phyloP scores from a whole-genome alignment of 2,329 filamentous ascomycete species.

The Fusarium sp. region DNA sequence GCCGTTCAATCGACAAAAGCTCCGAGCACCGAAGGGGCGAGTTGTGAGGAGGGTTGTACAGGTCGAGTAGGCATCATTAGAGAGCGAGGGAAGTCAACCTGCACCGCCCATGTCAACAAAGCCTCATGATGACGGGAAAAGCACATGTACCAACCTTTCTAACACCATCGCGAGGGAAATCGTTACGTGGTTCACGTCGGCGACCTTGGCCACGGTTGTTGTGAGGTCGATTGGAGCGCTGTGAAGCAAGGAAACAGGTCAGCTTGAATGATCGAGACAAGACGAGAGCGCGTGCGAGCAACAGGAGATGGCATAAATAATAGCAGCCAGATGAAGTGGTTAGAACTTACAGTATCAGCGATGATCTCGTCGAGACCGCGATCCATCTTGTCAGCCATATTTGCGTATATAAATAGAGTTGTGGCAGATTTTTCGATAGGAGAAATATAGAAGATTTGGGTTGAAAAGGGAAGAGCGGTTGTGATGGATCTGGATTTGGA shows the following conservation, averaged over 20 bases:
- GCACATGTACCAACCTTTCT: slow-evolving; percentile 77
- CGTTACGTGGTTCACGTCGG: slow-evolving; percentile 54
- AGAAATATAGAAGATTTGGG: not conserved
- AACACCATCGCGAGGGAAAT: slow-evolving; percentile 82
- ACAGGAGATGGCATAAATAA: slow-evolving; percentile 1
- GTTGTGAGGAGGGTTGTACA: slow-evolving; percentile 48
- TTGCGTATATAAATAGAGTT: slow-evolving; percentile 24
- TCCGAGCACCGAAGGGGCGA: slow-evolving; percentile 49
- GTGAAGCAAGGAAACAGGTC: slow-evolving; percentile 26
- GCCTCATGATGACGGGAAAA: slow-evolving; percentile 7
- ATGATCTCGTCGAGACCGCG: slow-evolving; percentile 69
- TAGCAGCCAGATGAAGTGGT: slow-evolving; percentile 14
- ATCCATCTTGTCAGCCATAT: slow-evolving; percentile 61
- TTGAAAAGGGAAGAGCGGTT: slow-evolving; percentile 10
- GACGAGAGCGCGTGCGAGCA: slow-evolving; percentile 24
- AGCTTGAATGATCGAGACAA: slow-evolving; percentile 27
- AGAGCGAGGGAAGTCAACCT: slow-evolving; percentile 54
- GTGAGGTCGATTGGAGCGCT: slow-evolving; percentile 51
- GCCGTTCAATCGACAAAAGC: slow-evolving; percentile 49
- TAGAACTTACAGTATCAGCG: slow-evolving; percentile 58
- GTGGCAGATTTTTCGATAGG: not conserved
- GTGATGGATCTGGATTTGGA: not conserved
- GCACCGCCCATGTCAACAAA: slow-evolving; percentile 35
- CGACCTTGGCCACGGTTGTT: slow-evolving; percentile 52
- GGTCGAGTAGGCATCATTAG: slow-evolving; percentile 46